Conservation (phyloP, 148 eudicot genomes). For the Heliamphora exappendiculata region DNA sequence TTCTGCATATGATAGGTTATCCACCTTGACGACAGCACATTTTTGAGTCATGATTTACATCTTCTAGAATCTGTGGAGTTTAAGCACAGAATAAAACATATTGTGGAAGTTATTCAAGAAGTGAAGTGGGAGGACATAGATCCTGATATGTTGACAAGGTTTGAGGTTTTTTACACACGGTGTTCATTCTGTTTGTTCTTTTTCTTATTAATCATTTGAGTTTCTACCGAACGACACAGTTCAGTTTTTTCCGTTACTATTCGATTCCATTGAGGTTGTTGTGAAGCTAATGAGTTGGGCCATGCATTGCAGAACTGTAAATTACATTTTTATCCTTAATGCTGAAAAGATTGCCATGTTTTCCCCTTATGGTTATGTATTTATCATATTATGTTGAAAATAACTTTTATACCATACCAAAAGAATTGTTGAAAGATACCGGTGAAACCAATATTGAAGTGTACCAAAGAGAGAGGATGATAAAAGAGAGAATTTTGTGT, state of each 20-base stretch:
- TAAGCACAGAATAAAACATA: conserved; percentile 78
- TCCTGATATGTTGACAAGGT: conserved; percentile 93
- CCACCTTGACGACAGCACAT: conserved; percentile 37
- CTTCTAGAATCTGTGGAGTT: conserved; percentile 83
- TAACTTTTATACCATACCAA: no score
- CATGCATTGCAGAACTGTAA: neutral
- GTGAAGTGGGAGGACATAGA: conserved; percentile 74
- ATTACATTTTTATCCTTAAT: neutral
- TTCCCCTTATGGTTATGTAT: no score
- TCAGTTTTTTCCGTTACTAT: neutral
- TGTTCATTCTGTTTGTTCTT: neutral
- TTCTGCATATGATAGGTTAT: conserved; percentile 43
- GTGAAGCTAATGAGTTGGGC: neutral
- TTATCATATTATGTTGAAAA: no score
- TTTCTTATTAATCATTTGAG: neutral
- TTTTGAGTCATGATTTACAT: conserved; percentile 79
- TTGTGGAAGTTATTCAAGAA: conserved; percentile 64
- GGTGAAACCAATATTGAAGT: no score
- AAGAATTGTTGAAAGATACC: no score
- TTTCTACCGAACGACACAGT: neutral
- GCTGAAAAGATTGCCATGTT: no score
- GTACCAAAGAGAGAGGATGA: no score
- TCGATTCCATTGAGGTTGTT: neutral
- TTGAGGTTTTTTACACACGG: conserved; percentile 5
- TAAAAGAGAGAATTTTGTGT: no score